These are phyloP conservation scores for Penicillium sp. DNA, from an alignment of 2,329 filamentous ascomycete species.

Conservation along the genomic window DNA sequence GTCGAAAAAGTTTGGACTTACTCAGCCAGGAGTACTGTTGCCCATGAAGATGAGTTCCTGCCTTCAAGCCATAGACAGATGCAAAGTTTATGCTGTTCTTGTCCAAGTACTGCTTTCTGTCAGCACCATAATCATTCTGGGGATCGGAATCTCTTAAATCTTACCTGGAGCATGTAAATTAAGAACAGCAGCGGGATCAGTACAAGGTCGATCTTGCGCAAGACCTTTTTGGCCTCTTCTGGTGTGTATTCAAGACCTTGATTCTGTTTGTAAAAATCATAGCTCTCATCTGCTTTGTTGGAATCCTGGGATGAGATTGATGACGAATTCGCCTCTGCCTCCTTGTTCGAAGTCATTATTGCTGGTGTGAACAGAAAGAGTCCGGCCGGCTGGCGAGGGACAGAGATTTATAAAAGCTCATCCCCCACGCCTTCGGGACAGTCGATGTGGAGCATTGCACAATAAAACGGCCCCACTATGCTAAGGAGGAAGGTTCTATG, in stretches of 20 bases:
- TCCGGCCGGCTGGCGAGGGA: not conserved
- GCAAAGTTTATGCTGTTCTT: constrained; percentile 55
- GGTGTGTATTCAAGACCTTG: constrained; percentile 23
- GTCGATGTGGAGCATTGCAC: constrained; percentile 1
- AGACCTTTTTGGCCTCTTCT: constrained; percentile 35
- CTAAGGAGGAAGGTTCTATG: constrained; percentile 2
- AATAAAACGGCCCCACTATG: not conserved
- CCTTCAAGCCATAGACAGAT: constrained; percentile 33
- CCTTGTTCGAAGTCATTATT: constrained; percentile 5
- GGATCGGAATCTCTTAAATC: not conserved
- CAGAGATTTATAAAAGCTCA: not conserved
- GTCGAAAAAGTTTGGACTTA: not conserved
- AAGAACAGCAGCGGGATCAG: constrained; percentile 60
- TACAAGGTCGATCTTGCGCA: constrained; percentile 58
- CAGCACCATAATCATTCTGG: not conserved
- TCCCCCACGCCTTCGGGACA: not conserved
- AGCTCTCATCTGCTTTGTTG: constrained; percentile 38
- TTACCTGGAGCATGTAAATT: constrained; percentile 62
- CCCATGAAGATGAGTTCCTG: constrained; percentile 26
- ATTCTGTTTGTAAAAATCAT: constrained; percentile 36
- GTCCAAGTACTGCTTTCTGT: constrained; percentile 46
- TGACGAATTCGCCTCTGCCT: constrained; percentile 12
- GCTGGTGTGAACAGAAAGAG: not conserved
- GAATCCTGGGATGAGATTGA: constrained; percentile 9
- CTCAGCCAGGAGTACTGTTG: constrained; percentile 32